Evolutionary conservation across 2,329 filamentous ascomycete genomes (phyloP).

Genomic region (Xylariaceae sp.): DNA sequence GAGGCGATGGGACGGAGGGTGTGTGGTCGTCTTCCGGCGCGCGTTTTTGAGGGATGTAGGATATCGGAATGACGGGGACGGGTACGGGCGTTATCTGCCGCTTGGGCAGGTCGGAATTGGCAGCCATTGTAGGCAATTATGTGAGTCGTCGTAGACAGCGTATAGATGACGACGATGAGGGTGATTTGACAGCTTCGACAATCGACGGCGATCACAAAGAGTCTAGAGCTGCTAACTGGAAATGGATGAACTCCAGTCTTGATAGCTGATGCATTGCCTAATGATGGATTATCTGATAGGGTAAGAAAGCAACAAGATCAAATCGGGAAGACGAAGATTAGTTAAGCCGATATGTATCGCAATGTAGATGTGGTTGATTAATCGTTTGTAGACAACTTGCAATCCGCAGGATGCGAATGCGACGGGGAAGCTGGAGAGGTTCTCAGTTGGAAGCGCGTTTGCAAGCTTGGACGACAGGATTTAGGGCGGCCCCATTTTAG

Average conservation of each 20-base stretch:
- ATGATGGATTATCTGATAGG: background rate
- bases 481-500: background rate
- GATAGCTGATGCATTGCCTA: background rate
- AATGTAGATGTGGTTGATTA: background rate
- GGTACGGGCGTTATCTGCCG: conserved; percentile 31
- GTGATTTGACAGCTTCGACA: background rate
- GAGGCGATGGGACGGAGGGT: conserved; percentile 66
- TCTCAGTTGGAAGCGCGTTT: background rate
- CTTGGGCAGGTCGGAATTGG: conserved; percentile 28
- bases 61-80: conserved; percentile 33
- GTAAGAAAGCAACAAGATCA: background rate
- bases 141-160: too few species aligned
- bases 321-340: background rate
- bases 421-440: background rate
- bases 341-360: background rate
- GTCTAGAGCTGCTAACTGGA: background rate
- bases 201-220: background rate
- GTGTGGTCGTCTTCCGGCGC: conserved; percentile 63
- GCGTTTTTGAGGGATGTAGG: conserved; percentile 59
- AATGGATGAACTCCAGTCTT: conserved; percentile 4
- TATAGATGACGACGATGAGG: background rate
- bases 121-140: conserved; percentile 25
- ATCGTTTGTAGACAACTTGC: background rate
- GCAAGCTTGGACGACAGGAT: background rate
- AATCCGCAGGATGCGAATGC: background rate